These are phyloP conservation scores for Malassezia yamatoensis DNA, from an alignment of 1,284 basidiomycete species.

Conservation along the genomic window DNA sequence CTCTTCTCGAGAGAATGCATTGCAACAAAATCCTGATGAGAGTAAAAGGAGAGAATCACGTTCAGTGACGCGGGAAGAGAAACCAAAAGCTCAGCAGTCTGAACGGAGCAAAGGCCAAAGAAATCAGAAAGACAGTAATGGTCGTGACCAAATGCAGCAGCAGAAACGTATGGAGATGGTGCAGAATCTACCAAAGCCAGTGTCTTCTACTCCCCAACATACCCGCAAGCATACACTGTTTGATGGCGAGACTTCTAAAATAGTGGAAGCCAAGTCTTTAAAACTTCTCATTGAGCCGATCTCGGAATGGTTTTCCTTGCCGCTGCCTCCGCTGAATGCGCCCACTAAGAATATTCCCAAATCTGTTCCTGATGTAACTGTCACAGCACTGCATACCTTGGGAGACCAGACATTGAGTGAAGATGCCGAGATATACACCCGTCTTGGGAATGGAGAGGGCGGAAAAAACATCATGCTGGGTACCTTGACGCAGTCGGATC, in stretches of 20 bases:
- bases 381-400: slow-evolving; percentile 28
- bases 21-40: too few species aligned
- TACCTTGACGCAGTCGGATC: slow-evolving; percentile 35
- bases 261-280: neutral
- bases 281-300: slow-evolving; percentile 27
- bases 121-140: neutral
- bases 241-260: slow-evolving; percentile 24
- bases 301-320: slow-evolving; percentile 25
- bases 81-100: neutral
- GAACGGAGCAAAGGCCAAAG: slow-evolving; percentile 2
- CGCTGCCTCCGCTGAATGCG: slow-evolving; percentile 20
- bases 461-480: slow-evolving; percentile 30
- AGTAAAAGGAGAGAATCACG: neutral
- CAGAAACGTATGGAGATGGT: neutral
- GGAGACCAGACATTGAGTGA: slow-evolving; percentile 26
- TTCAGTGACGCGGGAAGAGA: neutral
- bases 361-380: slow-evolving; percentile 16
- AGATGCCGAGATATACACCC: slow-evolving; percentile 33
- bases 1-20: neutral
- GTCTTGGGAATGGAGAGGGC: slow-evolving; percentile 31
- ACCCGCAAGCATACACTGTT: slow-evolving; percentile 22
- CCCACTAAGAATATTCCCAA: slow-evolving; percentile 8
- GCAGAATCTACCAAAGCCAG: neutral
- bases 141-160: neutral
- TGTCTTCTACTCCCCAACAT: too few species aligned